These are phyloP conservation scores for Arthroderma sp. DNA, from an alignment of 2,329 filamentous ascomycete species.

Conservation along the genomic window DNA sequence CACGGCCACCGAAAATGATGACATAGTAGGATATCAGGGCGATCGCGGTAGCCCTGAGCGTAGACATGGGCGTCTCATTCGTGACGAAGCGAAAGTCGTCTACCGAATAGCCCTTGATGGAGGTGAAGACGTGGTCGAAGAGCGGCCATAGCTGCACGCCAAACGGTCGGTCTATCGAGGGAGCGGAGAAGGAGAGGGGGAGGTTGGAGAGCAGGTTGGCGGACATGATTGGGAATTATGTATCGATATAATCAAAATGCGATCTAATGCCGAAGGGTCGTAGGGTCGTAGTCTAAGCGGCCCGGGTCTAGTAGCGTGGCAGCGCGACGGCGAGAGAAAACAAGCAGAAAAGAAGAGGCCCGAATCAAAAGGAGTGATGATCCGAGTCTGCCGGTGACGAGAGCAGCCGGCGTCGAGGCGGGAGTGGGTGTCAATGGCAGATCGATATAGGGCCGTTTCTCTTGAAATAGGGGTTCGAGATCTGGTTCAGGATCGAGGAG, in stretches of 20 bases:
- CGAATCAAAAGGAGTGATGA: not conserved
- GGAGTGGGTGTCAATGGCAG: not conserved
- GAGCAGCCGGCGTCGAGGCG: not conserved
- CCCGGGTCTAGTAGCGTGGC: not conserved
- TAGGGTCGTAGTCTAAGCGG: not conserved
- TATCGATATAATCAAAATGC: not conserved
- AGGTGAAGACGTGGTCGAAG: conserved; percentile 68
- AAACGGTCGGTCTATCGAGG: conserved; percentile 74
- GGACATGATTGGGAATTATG: not conserved
- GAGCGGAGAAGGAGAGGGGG: conserved; percentile 29
- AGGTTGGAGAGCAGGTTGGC: conserved; percentile 11
- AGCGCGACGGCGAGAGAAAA: conserved; percentile 7
- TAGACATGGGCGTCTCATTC: conserved; percentile 73
- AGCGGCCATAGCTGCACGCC: conserved; percentile 76
- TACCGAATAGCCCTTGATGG: conserved; percentile 60
- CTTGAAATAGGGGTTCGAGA: not conserved
- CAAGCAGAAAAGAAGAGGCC: not conserved
- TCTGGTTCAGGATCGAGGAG: not conserved
- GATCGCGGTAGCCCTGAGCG: conserved; percentile 61
- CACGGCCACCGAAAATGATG: conserved; percentile 76
- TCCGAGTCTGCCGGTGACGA: not conserved
- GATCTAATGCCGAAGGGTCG: not conserved
- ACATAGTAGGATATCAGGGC: conserved; percentile 75
- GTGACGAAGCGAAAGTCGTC: conserved; percentile 69
- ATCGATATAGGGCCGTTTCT: not conserved